Evolutionary conservation across 2,329 filamentous ascomycete species (phyloP).

Genomic region (Alternaria arborescens): DNA sequence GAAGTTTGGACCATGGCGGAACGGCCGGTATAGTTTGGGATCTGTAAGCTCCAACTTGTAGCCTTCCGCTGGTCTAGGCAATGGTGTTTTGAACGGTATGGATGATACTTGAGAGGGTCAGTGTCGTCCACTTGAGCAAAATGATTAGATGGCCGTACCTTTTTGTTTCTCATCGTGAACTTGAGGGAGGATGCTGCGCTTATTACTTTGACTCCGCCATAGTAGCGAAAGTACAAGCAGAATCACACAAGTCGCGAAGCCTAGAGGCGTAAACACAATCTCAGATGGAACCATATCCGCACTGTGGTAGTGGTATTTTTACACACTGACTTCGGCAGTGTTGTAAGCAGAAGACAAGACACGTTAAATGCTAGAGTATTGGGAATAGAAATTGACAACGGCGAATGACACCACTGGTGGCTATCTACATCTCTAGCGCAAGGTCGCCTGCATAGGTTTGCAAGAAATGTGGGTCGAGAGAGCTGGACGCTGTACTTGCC

Average conservation of each 20-base stretch:
- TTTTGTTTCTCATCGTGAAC: background rate
- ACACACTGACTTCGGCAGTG: background rate
- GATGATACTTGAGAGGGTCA: background rate
- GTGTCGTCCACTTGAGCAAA: background rate
- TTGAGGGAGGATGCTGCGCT: background rate
- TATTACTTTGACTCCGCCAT: background rate
- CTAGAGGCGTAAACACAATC: background rate
- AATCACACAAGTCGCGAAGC: background rate
- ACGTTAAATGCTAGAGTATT: background rate
- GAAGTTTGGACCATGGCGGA: background rate
- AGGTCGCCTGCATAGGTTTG: background rate
- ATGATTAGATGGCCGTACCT: background rate
- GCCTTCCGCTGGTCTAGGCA: background rate
- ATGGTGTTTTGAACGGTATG: background rate
- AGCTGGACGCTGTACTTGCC: slow-evolving; percentile 3
- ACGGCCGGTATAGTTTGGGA: background rate
- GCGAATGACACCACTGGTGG: background rate
- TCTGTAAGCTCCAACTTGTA: slow-evolving; percentile 1
- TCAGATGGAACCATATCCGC: background rate
- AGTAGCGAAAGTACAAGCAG: background rate
- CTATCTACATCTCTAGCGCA: background rate
- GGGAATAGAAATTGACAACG: background rate
- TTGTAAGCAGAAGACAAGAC: background rate
- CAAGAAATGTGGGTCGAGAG: slow-evolving; percentile 1
- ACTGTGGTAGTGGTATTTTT: background rate